phyloP scores from a whole-genome alignment of 129 eudicot species.

The Helianthus tuberosus region DNA sequence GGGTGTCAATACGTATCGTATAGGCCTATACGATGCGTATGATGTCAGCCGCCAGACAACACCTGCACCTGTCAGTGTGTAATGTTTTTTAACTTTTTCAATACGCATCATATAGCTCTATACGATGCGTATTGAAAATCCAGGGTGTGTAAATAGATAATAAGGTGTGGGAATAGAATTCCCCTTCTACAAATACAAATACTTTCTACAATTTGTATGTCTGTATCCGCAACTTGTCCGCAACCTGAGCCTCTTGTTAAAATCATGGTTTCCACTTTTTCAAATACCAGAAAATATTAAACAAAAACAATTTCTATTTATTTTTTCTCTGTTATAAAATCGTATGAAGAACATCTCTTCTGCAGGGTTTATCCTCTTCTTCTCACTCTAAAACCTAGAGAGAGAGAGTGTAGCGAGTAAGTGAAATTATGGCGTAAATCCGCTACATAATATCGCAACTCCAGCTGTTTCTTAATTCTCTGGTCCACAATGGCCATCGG shows the following conservation, averaged over 20 bases:
- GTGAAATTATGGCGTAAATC: conserved; percentile 31
- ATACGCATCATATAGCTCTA: no score
- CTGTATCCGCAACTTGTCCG: not conserved
- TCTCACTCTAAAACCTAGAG: conserved; percentile 32
- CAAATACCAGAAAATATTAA: not conserved
- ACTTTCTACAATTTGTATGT: no score
- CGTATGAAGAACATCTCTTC: conserved; percentile 36
- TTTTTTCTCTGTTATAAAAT: conserved; percentile 8
- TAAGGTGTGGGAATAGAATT: no score
- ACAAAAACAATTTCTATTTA: not conserved
- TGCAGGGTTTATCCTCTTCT: conserved; percentile 49
- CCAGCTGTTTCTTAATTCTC: conserved; percentile 19
- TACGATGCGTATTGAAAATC: no score
- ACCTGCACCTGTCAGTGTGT: no score
- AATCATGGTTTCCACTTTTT: conserved; percentile 42
- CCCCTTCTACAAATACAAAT: no score
- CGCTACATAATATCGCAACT: conserved; percentile 3
- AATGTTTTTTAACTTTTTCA: no score
- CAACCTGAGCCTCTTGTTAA: conserved; percentile 39
- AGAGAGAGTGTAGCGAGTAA: conserved; percentile 19
- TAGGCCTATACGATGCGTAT: no score
- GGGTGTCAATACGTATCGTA: no score
- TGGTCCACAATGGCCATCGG: conserved; percentile 64
- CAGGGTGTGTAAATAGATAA: no score
- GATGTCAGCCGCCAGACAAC: no score